Evolutionary conservation across 1,284 basidiomycete genomes (phyloP).

Genomic region (Tranzscheliella williamsii): DNA sequence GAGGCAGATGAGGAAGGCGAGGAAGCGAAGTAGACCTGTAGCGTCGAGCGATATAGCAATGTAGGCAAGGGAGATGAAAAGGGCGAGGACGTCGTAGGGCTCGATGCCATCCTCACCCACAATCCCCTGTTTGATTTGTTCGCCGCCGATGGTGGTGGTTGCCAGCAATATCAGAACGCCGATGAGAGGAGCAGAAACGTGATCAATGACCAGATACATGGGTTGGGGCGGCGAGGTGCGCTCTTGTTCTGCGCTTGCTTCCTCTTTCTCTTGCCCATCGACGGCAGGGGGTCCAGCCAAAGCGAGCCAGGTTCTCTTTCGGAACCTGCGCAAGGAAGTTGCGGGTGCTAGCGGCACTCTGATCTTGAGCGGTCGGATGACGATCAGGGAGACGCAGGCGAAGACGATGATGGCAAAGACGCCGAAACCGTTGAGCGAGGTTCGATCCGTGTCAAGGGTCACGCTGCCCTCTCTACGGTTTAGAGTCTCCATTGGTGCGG

Average conservation of each 20-base stretch:
- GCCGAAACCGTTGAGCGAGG: conserved; percentile 55
- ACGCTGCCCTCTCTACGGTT: no score
- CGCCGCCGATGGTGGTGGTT: conserved; percentile 71
- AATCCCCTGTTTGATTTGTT: conserved; percentile 71
- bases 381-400: conserved; percentile 52
- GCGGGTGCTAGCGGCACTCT: conserved; percentile 35
- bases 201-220: conserved; percentile 35
- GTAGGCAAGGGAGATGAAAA: conserved; percentile 91
- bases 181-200: conserved; percentile 68
- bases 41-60: conserved; percentile 89
- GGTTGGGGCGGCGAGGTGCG: neutral
- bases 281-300: conserved; percentile 16
- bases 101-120: conserved; percentile 75
- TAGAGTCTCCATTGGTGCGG: no score
- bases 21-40: conserved; percentile 81
- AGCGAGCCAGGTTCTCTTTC: conserved; percentile 8
- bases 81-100: conserved; percentile 88
- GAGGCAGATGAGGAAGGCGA: conserved; percentile 65
- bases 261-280: conserved; percentile 7
- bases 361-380: conserved; percentile 50
- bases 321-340: neutral
- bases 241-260: conserved; percentile 13
- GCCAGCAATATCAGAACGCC: conserved; percentile 79
- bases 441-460: conserved; percentile 22
- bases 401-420: conserved; percentile 58